Base-by-base conservation (phyloP, 208 protist species). In the Trypanosoma avium region DNA sequence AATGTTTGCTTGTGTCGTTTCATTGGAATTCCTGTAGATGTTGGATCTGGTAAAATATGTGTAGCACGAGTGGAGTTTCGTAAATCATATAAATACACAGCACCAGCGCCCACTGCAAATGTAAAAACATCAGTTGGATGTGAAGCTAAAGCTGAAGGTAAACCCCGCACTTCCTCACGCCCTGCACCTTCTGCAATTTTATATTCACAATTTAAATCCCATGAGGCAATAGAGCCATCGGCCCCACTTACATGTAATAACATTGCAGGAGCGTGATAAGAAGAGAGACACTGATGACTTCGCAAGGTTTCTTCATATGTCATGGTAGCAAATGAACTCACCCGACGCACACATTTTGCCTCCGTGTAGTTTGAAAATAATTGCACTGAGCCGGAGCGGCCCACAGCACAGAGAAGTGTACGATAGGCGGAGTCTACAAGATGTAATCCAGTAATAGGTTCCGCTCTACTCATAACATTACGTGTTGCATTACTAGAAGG, bases 391-490 rank as follows among this genome's bases (percentile, higher is more conserved):
- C 89, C 89, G 10, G 76, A 81, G 60, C 79, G 81, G 43, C 75
- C 75, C 49, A 95, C 86, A 3, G 70, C 75, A 57, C 89, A 95
- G 26, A 95, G 72, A 38, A 95, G 57, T 15, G 81, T 60, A 38
- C 57, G 81, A 45, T 86, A 74, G 3, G 81, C 77, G 30, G 78
- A 64, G 57, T 95, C 89, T 17, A 95, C 60, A 42, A 91, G 57
- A 74, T 95, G 89, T 55, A 91, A 35, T 38, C 75, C 80, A 19
- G 65, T 74, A 24, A 90, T 43, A 13, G 67, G 49, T 30, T 9
- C 48, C 45, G n/a, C 21, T 70, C 5, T 19, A 40, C 67, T 49
- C 32, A 68, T 63, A 22, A 52, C 48, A 19, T 30, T 6, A 40
- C 30, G 49, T 10, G 61, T 61, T 46, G 53, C 70, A 32, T 45